Evolutionary conservation across 805 yeast genomes (phyloP).

Genomic region (Myxozyma neglecta): DNA sequence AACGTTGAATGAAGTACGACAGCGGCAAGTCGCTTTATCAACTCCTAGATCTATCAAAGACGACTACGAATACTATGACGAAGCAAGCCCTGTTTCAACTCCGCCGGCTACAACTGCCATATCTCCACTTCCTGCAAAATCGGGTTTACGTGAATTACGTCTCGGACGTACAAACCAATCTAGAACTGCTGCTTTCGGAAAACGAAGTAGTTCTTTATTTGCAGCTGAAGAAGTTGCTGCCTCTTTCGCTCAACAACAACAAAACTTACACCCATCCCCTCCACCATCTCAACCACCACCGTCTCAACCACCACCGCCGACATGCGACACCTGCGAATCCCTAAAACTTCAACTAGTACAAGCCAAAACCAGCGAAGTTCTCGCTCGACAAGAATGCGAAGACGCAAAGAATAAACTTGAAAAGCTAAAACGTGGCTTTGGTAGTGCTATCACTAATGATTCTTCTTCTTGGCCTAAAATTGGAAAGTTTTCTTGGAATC

Average conservation of each 20-base stretch:
- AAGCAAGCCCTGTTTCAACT: neutral
- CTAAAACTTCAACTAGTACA: constrained; percentile 37
- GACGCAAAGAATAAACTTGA: constrained; percentile 33
- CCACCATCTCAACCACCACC: neutral
- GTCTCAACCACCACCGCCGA: neutral
- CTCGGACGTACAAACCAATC: constrained; percentile 28
- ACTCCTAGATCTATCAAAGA: neutral
- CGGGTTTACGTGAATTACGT: constrained; percentile 27
- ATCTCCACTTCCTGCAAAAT: neutral
- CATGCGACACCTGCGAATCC: constrained; percentile 36
- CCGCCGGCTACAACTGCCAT: too few relatives aligned
- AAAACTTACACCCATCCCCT: neutral
- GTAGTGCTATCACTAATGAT: neutral
- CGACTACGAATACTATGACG: constrained; percentile 26
- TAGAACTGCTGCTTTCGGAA: constrained; percentile 9
- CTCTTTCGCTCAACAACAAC: neutral
- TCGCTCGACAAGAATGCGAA: constrained; percentile 38
- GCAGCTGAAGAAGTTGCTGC: constrained; percentile 14
- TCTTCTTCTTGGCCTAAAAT: constrained; percentile 22
- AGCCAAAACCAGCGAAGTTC: constrained; percentile 37
- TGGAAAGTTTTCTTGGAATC: constrained; percentile 26
- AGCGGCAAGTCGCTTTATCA: constrained; percentile 4
- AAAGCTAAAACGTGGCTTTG: constrained; percentile 7
- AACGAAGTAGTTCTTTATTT: constrained; percentile 27
- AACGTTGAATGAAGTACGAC: constrained; percentile 24